Base-by-base conservation (phyloP, 1,139 yeast species). In the Taiozyma sp. region DNA sequence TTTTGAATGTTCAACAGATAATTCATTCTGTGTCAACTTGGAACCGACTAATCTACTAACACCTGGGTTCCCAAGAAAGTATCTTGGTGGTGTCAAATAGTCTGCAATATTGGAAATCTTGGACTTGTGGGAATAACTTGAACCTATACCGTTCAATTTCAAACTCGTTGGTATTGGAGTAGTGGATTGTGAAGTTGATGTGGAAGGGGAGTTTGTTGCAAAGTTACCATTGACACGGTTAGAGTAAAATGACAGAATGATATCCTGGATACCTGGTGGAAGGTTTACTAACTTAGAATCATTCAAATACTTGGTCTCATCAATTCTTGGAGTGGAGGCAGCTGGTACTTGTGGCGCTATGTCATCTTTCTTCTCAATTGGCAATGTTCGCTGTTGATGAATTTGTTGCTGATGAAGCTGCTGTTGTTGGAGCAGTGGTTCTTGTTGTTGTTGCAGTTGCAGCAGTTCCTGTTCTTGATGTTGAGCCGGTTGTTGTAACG, bases 241-340 rank as follows among this genome's bases (percentile, higher is more conserved):
- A 60, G 55, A 54, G 32, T 64, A 62, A 60, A 75, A 79, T 0
- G 86, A 79, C 27, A 79, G 64, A 2, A 82, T 75, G 53, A 82
- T 75, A 59, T 83, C 84, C 65, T 87, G 92, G 42, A 87, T 78
- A 30, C 95, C 95, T 8, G 89, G 84, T 5, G 93, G 92, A 49
- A 83, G 67, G 48, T 70, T 72, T 43, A 82, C 65, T 54, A 84
- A 72, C 51, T 74, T 66, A 24, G 60, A 57, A 52, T 70, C 69
- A 23, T 51, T 55, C 51, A 48, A 60, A 48, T 49, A 51, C 19
- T 63, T 60, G 14, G 63, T 58, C 27, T 66, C 65, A 29, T 67
- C 64, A 6, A 65, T 49, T 19, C 41, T 49, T 22, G 40, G 28
- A 23, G 43, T 23, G 4, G 61, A 54, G 22, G 65, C 56, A 16